Evolutionary conservation across 176 grass and related monocot species (phyloP).

Genomic region (Aegilops speltoides): DNA sequence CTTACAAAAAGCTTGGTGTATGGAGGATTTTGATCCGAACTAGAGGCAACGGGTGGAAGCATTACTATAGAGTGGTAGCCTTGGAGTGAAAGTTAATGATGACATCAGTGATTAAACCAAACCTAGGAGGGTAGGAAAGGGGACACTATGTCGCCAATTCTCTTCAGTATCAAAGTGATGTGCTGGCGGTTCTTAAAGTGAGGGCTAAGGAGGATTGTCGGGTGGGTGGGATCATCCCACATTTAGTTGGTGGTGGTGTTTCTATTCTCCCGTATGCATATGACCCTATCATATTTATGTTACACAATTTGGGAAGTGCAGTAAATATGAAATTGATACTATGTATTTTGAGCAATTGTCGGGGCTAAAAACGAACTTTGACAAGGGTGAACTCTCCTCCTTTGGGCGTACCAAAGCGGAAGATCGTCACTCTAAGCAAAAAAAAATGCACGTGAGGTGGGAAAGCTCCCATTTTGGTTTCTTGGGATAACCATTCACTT

Average conservation of each 20-base stretch:
- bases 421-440: neutral
- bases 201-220: neutral
- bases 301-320: neutral
- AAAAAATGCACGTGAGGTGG: neutral
- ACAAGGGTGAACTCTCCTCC: neutral
- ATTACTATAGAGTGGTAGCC: neutral
- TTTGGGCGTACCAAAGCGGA: neutral
- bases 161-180: neutral
- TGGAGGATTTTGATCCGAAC: neutral
- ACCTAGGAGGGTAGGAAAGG: neutral
- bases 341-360: neutral
- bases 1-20: neutral
- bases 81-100: neutral
- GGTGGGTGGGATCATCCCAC: neutral
- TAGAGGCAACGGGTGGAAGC: neutral
- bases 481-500: neutral
- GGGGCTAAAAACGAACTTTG: neutral
- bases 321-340: neutral
- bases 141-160: neutral
- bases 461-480: neutral
- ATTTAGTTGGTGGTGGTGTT: neutral
- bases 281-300: too few relatives aligned
- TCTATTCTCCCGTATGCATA: neutral
- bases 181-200: neutral
- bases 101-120: too few relatives aligned